phyloP scores from a whole-genome alignment of 306 rosid species.

The Inga laurina region DNA sequence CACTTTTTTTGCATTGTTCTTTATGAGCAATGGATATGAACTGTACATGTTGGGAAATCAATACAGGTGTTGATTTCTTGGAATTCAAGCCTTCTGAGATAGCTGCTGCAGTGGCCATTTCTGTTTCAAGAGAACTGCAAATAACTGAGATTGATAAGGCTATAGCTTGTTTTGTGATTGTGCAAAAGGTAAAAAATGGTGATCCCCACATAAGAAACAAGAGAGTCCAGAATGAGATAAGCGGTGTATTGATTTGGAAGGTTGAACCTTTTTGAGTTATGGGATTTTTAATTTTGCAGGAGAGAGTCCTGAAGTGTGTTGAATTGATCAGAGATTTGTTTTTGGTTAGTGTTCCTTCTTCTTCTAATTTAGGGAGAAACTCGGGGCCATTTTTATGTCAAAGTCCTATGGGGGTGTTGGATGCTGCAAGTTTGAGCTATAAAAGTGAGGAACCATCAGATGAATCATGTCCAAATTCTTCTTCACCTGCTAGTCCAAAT shows the following conservation, averaged over 20 bases:
- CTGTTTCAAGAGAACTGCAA: constrained; percentile 47
- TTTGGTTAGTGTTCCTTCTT: constrained; percentile 33
- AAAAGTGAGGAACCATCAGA: constrained; percentile 56
- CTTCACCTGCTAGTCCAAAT: constrained; percentile 42
- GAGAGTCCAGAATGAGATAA: background rate
- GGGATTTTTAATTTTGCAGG: constrained; percentile 56
- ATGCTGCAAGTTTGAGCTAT: constrained; percentile 60
- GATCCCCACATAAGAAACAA: background rate
- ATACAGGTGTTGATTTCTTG: constrained; percentile 85
- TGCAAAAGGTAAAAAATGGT: constrained; percentile 58
- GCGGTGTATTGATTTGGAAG: background rate
- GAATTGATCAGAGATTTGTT: constrained; percentile 54
- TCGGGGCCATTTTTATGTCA: constrained; percentile 39
- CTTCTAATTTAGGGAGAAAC: constrained; percentile 36
- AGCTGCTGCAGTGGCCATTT: constrained; percentile 79
- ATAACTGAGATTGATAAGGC: constrained; percentile 46
- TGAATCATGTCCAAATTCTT: constrained; percentile 54
- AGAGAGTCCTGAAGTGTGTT: constrained; percentile 68
- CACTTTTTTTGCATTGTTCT: constrained; percentile 23
- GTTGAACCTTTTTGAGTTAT: background rate
- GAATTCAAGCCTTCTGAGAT: constrained; percentile 86
- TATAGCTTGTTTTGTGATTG: constrained; percentile 45
- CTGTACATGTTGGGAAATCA: constrained; percentile 39
- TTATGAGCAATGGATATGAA: constrained; percentile 35
- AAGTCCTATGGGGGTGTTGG: constrained; percentile 71